These are phyloP conservation scores for Botrytis elliptica DNA, from an alignment of 2,329 filamentous ascomycete species.

Conservation along the genomic window DNA sequence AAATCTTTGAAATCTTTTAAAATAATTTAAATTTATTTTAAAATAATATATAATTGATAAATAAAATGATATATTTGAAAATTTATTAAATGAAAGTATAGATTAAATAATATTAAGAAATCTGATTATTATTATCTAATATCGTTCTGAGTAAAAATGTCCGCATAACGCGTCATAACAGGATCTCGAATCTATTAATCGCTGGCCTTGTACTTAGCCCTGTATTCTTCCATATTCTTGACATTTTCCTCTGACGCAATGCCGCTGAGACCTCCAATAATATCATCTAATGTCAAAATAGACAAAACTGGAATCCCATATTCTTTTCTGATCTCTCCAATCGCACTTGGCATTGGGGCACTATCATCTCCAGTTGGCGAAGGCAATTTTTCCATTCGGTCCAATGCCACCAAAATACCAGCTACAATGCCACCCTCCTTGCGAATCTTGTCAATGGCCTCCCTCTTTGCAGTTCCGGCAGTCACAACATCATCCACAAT, in stretches of 20 bases:
- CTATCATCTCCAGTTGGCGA: constrained; percentile 51
- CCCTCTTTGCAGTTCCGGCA: constrained; percentile 88
- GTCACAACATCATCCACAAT: constrained; percentile 98
- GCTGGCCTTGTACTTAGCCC: constrained; percentile 60
- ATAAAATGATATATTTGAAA: no score
- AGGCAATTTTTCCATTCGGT: constrained; percentile 81
- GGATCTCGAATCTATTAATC: constrained; percentile 41
- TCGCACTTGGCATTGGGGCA: constrained; percentile 71
- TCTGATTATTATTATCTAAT: no score
- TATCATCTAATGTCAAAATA: constrained; percentile 81
- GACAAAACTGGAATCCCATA: constrained; percentile 79
- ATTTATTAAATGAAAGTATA: no score
- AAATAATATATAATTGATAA: no score
- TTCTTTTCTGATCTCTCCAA: constrained; percentile 81
- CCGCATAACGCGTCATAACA: no score
- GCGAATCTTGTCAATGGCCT: constrained; percentile 86
- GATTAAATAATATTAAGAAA: no score
- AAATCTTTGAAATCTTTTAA: no score
- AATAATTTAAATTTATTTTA: no score
- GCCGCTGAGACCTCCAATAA: constrained; percentile 67
- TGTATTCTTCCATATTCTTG: constrained; percentile 70
- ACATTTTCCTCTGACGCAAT: constrained; percentile 63
- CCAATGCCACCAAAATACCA: constrained; percentile 84
- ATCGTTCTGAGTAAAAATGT: no score
- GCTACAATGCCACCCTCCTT: constrained; percentile 81